Conservation (phyloP, 352 stramenopile genomes). For the Phytophthora pistaciae region DNA sequence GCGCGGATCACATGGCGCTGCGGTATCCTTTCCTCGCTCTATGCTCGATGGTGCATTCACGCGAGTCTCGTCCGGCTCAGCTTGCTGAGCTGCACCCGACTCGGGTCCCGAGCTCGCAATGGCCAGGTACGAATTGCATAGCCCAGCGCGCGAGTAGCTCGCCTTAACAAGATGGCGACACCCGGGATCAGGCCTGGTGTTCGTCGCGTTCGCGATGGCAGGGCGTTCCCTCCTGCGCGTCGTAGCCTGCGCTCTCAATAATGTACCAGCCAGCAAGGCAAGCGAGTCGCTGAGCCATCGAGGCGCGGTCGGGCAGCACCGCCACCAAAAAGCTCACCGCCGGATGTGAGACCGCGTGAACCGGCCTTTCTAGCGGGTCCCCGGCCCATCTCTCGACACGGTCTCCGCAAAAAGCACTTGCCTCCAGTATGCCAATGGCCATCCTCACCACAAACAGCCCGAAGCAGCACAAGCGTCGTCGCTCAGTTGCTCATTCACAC, state of each 20-base stretch:
- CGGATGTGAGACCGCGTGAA: slow-evolving; percentile 11
- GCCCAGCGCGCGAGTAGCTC: slow-evolving; percentile 25
- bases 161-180: slow-evolving; percentile 15
- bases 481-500: slow-evolving; percentile 1
- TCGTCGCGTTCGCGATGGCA: neutral
- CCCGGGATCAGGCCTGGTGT: neutral
- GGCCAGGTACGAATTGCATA: slow-evolving; percentile 10
- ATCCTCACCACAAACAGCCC: slow-evolving; percentile 15
- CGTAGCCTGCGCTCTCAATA: neutral
- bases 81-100: neutral
- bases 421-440: slow-evolving; percentile 14
- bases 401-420: slow-evolving; percentile 11
- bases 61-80: neutral
- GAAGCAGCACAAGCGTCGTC: neutral
- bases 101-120: too few relatives aligned
- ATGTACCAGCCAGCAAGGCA: too few relatives aligned
- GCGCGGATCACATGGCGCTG: neutral
- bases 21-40: neutral
- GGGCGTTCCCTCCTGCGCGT: neutral
- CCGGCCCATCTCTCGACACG: slow-evolving; percentile 10
- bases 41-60: slow-evolving; percentile 1
- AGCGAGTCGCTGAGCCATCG: neutral
- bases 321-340: neutral
- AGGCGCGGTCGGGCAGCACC: neutral
- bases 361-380: slow-evolving; percentile 23